A percentile compares a stretch with the other conserved stretches of the same genome.
Evolutionary conservation across 805 yeast species (phyloP).

Genomic region (Saturnispora dispora): DNA sequence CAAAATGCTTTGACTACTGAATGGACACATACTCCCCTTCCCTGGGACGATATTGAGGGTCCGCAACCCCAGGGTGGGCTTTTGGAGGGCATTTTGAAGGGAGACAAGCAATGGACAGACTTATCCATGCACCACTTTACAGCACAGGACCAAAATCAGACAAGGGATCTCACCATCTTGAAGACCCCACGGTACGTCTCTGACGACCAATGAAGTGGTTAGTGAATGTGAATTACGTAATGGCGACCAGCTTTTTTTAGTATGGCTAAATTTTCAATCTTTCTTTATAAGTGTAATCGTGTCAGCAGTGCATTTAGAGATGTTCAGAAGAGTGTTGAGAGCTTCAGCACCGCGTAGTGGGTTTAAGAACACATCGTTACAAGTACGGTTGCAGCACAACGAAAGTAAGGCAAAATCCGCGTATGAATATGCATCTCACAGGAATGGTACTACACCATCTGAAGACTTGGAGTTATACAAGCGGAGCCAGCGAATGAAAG

Average conservation of each 20-base stretch:
- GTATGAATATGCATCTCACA: slow-evolving; percentile 4
- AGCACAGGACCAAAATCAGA: not conserved
- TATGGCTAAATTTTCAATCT: not conserved
- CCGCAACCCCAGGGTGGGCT: not conserved
- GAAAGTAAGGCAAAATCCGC: not conserved
- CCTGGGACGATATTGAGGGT: slow-evolving; percentile 5
- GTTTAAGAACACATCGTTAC: not conserved
- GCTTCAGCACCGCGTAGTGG: not conserved
- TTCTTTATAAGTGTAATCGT: not conserved
- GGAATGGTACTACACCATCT: not conserved
- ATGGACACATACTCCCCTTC: not conserved
- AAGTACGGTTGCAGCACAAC: not conserved
- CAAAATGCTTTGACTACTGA: not conserved
- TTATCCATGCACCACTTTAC: not conserved
- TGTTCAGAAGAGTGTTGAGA: not conserved
- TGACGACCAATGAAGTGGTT: not conserved
- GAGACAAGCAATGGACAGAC: not conserved
- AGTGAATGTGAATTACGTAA: not conserved
- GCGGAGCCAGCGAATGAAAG: slow-evolving; percentile 2
- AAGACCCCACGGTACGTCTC: not conserved
- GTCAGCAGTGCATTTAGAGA: not conserved
- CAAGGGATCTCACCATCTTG: not conserved
- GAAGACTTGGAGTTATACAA: slow-evolving; percentile 1
- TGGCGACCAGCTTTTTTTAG: not conserved
- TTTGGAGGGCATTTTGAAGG: not conserved